Evolutionary conservation across 768 basidiomycete species (phyloP).

Genomic region (Tremella mesenterica): DNA sequence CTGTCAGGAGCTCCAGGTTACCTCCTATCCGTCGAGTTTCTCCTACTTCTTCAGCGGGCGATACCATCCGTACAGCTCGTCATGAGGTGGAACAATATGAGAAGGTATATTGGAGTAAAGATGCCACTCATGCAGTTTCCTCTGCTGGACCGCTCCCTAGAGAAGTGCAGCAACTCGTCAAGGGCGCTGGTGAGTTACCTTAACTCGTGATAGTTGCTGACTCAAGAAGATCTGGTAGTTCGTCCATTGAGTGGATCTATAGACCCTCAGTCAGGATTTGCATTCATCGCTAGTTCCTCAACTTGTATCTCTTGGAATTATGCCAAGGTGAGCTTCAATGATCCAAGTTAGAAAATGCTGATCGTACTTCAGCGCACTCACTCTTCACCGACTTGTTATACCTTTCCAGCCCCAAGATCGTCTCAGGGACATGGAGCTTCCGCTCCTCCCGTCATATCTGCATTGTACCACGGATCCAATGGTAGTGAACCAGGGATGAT

Average conservation of each 20-base stretch:
- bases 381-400: conserved; percentile 38
- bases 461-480: conserved; percentile 46
- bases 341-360: background rate
- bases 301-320: conserved; percentile 43
- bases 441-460: conserved; percentile 33
- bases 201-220: background rate
- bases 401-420: conserved; percentile 35
- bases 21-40: conserved; percentile 10
- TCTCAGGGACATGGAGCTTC: conserved; percentile 1
- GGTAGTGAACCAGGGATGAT: conserved; percentile 77
- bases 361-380: conserved; percentile 23
- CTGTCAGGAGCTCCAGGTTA: conserved; percentile 12
- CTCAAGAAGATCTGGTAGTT: conserved; percentile 14
- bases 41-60: conserved; percentile 30
- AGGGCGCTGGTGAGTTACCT: conserved; percentile 21
- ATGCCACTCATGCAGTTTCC: conserved; percentile 20
- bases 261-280: conserved; percentile 39
- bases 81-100: conserved; percentile 9
- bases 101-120: conserved; percentile 21
- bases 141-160: conserved; percentile 23
- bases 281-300: conserved; percentile 27
- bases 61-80: conserved; percentile 21
- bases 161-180: conserved; percentile 26
- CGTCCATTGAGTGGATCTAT: conserved; percentile 23
- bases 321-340: conserved; percentile 22